These are phyloP conservation scores for Nigrograna mackinnonii DNA, from an alignment of 2,329 filamentous ascomycete genomes.

Conservation along the genomic window DNA sequence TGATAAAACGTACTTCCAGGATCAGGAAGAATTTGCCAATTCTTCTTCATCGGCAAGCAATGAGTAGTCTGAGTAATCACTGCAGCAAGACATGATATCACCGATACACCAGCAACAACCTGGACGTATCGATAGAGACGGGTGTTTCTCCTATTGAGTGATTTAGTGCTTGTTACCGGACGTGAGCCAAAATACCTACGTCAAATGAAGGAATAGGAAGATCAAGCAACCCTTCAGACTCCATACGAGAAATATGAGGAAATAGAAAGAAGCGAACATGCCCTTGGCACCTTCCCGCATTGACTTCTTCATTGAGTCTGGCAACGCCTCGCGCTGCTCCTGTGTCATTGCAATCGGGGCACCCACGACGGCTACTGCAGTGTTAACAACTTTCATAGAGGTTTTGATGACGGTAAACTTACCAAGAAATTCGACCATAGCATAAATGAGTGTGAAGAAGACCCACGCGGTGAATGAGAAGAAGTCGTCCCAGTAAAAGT, in stretches of 20 bases:
- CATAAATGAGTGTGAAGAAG: conserved; percentile 1
- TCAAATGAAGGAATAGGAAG: not conserved
- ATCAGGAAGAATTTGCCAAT: conserved; percentile 7
- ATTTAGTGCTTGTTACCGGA: no score
- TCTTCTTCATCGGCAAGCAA: conserved; percentile 4
- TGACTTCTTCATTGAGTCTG: not conserved
- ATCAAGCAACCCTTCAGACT: not conserved
- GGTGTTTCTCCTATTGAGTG: not conserved
- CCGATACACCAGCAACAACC: not conserved
- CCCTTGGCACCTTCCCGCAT: not conserved
- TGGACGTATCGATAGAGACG: not conserved
- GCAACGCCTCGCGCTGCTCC: conserved; percentile 1
- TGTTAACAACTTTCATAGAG: not conserved
- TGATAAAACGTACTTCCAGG: conserved; percentile 1
- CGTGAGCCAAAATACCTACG: not conserved
- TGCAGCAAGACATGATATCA: conserved; percentile 2
- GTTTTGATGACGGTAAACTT: not conserved
- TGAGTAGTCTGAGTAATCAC: conserved; percentile 5
- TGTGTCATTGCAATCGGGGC: conserved; percentile 1
- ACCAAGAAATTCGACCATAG: conserved; percentile 1
- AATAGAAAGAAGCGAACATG: conserved; percentile 1
- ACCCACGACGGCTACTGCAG: not conserved
- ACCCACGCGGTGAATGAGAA: not conserved
- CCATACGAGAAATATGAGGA: not conserved
- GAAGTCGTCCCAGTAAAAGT: not conserved